Conservation (phyloP, 1,139 yeast genomes). For the Yamadazyma blattariae region DNA sequence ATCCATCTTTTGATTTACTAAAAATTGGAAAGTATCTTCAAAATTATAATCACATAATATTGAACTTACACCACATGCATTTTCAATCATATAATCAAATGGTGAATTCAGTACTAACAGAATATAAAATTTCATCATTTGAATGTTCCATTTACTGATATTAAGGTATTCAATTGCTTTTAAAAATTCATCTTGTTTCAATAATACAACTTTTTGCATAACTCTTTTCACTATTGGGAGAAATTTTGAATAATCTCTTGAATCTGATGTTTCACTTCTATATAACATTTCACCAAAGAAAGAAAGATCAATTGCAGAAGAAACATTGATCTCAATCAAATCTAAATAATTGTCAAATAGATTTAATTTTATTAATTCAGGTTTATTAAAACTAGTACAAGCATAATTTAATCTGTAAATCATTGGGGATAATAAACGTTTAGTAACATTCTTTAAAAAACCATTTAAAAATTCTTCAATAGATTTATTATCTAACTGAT, state of each 20-base stretch:
- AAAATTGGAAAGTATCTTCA: constrained; percentile 12
- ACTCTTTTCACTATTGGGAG: constrained; percentile 29
- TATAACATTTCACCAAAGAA: constrained; percentile 28
- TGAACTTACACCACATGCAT: constrained; percentile 18
- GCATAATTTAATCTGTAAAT: too few species aligned
- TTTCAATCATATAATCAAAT: constrained; percentile 23
- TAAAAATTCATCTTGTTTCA: constrained; percentile 25
- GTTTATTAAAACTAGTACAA: too few species aligned
- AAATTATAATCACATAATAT: constrained; percentile 3
- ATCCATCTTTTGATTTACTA: constrained; percentile 21
- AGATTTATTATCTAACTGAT: too few species aligned
- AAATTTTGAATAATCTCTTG: constrained; percentile 18
- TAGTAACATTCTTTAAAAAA: too few species aligned
- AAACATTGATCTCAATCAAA: constrained; percentile 7
- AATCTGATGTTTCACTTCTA: too few species aligned
- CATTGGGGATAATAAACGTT: too few species aligned
- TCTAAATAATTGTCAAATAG: constrained; percentile 3
- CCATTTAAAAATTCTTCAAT: too few species aligned
- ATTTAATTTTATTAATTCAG: too few species aligned
- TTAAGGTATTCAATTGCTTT: constrained; percentile 18
- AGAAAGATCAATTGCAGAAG: constrained; percentile 19
- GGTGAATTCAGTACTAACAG: constrained; percentile 36
- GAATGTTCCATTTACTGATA: constrained; percentile 28
- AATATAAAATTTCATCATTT: constrained; percentile 30
- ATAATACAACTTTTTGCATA: constrained; percentile 33